phyloP scores from a whole-genome alignment of 208 protist species.

The Leishmania mexicana region DNA sequence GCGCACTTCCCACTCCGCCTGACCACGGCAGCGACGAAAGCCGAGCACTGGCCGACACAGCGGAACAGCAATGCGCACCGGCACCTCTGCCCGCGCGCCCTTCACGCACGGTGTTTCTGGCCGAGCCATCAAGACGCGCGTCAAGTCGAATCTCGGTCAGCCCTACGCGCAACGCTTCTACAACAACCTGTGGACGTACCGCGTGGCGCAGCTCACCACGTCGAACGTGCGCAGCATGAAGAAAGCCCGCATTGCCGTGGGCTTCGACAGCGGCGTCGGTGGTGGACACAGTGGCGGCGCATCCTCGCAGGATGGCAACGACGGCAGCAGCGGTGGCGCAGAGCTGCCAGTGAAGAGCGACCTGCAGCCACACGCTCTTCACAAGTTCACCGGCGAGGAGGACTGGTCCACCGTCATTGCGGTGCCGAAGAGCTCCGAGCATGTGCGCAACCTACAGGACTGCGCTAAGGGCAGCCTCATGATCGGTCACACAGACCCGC shows the following conservation, averaged over 20 bases:
- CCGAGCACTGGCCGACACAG: not conserved
- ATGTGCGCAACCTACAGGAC: constrained; percentile 74
- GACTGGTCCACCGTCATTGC: constrained; percentile 71
- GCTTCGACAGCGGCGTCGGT: constrained; percentile 33
- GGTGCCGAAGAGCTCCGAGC: constrained; percentile 77
- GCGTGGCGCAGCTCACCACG: constrained; percentile 83
- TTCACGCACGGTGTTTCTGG: constrained; percentile 54
- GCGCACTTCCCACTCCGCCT: not conserved
- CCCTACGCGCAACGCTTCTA: constrained; percentile 70
- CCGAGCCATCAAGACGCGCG: constrained; percentile 71
- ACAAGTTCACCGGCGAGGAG: constrained; percentile 72
- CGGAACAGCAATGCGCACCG: constrained; percentile 8
- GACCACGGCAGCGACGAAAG: not conserved
- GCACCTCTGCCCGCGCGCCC: constrained; percentile 4
- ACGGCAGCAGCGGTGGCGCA: constrained; percentile 15
- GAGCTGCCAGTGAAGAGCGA: constrained; percentile 72
- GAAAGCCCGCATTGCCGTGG: constrained; percentile 55
- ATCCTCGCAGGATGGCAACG: constrained; percentile 6
- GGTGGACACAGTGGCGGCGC: constrained; percentile 8
- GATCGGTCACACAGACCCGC: constrained; percentile 88
- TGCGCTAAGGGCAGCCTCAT: constrained; percentile 75
- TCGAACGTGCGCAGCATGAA: constrained; percentile 69
- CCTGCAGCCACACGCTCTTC: constrained; percentile 82
- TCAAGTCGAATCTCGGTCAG: constrained; percentile 70
- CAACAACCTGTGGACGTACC: constrained; percentile 82